Conservation (phyloP, 352 stramenopile genomes). For the Globisporangium spiculum region DNA sequence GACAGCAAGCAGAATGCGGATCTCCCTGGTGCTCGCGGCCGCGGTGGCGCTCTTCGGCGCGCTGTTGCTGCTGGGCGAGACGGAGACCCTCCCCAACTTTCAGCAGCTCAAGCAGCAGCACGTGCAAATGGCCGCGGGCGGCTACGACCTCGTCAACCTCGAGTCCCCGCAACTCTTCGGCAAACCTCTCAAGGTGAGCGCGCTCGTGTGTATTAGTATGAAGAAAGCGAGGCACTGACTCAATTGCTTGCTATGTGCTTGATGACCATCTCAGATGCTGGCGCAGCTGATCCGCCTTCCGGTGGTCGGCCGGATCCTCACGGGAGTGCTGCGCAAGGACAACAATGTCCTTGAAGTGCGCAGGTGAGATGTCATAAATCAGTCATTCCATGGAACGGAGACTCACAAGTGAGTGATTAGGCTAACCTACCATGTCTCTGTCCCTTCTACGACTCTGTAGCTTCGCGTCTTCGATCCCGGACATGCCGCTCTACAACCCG, state of each 20-base stretch:
- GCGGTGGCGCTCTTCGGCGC: constrained; percentile 42
- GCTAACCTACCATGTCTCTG: background rate
- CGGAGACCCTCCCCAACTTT: constrained; percentile 33
- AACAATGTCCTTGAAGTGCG: constrained; percentile 67
- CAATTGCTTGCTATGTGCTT: background rate
- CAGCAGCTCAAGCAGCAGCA: constrained; percentile 36
- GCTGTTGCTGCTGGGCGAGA: constrained; percentile 53
- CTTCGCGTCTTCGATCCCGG: constrained; percentile 53
- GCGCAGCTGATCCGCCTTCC: constrained; percentile 43
- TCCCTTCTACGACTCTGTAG: constrained; percentile 10
- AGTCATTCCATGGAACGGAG: background rate
- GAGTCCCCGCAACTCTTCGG: constrained; percentile 46
- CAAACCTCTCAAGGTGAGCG: constrained; percentile 32
- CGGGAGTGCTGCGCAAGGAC: constrained; percentile 43
- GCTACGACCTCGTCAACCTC: constrained; percentile 57
- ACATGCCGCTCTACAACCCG: constrained; percentile 84
- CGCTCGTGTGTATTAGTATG: background rate
- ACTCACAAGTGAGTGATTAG: background rate
- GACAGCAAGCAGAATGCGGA: constrained; percentile 3
- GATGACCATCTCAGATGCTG: constrained; percentile 12
- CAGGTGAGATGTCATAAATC: constrained; percentile 19
- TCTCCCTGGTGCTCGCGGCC: constrained; percentile 25
- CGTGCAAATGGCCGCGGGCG: constrained; percentile 20
- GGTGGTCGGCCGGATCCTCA: constrained; percentile 46
- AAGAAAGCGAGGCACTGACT: too few species aligned